Conservation (phyloP, 2,329 filamentous ascomycete species). For the Cladophialophora exuberans region DNA sequence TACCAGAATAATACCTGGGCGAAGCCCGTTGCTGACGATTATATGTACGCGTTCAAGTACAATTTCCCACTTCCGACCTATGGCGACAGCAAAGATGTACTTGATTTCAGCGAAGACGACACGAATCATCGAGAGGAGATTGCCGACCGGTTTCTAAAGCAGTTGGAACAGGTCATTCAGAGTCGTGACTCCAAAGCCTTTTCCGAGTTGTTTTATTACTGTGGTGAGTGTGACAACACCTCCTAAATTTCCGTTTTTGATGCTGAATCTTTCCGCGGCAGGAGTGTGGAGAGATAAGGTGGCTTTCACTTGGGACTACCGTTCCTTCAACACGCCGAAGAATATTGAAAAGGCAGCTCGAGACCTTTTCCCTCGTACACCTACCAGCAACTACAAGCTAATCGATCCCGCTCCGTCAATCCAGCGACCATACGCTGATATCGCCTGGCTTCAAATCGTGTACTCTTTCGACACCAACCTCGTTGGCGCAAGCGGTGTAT, state of each 20-base stretch:
- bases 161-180: constrained; percentile 12
- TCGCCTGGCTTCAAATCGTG: constrained; percentile 39
- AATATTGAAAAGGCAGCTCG: constrained; percentile 10
- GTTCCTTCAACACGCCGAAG: constrained; percentile 15
- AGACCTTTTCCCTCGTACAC: constrained; percentile 13
- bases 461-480: constrained; percentile 11
- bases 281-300: constrained; percentile 17
- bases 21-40: constrained; percentile 14
- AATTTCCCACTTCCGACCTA: constrained; percentile 11
- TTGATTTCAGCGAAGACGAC: constrained; percentile 14
- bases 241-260: background rate
- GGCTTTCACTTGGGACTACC: constrained; percentile 18
- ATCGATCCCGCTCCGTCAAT: constrained; percentile 17
- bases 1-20: constrained; percentile 12
- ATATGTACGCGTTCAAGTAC: constrained; percentile 19
- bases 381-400: constrained; percentile 14
- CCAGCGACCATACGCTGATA: constrained; percentile 13
- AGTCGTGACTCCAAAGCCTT: constrained; percentile 16
- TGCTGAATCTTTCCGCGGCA: background rate
- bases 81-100: constrained; percentile 3
- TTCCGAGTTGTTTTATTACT: constrained; percentile 8
- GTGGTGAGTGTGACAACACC: background rate
- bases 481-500: constrained; percentile 10
- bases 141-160: constrained; percentile 1
- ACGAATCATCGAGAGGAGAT: background rate